Evolutionary conservation across 148 eudicot genomes (phyloP).

Genomic region (Salicornia ramosissima): DNA sequence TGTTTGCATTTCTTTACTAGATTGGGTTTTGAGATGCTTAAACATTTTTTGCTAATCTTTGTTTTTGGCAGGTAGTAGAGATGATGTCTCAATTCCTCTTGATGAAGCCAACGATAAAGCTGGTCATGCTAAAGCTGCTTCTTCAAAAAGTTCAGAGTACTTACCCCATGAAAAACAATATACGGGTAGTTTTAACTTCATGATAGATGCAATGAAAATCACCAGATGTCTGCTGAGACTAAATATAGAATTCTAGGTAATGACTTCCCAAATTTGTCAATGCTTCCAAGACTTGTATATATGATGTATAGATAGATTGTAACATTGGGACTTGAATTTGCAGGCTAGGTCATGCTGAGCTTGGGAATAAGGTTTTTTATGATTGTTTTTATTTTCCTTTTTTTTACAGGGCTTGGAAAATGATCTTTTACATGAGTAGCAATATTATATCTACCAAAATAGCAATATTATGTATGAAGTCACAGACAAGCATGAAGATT

Average conservation of each 20-base stretch:
- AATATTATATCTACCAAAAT: too few relatives aligned
- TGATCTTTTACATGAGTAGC: too few relatives aligned
- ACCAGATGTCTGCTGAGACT: slow-evolving; percentile 29
- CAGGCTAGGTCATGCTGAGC: too few relatives aligned
- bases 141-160: slow-evolving; percentile 25
- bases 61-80: slow-evolving; percentile 56
- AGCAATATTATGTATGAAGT: too few relatives aligned
- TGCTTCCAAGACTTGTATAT: too few relatives aligned
- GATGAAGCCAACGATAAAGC: slow-evolving; percentile 48
- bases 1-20: background rate
- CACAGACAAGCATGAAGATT: too few relatives aligned
- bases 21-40: slow-evolving; percentile 10
- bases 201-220: slow-evolving; percentile 29
- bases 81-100: slow-evolving; percentile 44
- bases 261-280: background rate
- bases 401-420: too few relatives aligned
- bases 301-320: background rate
- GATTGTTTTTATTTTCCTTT: too few relatives aligned
- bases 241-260: slow-evolving; percentile 44
- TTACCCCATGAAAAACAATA: slow-evolving; percentile 38
- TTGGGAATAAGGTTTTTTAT: too few relatives aligned
- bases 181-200: slow-evolving; percentile 29
- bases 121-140: slow-evolving; percentile 36
- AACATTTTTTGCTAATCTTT: slow-evolving; percentile 16
- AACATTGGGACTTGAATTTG: too few relatives aligned